Evolutionary conservation across 148 eudicot genomes (phyloP).

Genomic region (Arbutus unedo): DNA sequence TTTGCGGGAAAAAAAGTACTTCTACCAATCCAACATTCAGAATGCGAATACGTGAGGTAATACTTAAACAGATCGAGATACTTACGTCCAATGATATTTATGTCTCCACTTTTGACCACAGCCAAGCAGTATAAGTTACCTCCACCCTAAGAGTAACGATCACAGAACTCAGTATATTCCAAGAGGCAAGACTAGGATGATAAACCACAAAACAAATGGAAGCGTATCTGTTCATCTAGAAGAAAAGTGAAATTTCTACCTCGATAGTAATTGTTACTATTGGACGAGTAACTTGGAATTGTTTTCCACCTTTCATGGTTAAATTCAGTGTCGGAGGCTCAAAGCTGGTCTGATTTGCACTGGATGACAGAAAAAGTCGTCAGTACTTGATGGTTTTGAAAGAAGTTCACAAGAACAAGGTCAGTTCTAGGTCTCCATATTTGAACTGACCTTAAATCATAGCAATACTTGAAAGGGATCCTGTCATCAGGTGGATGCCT

Average conservation of each 20-base stretch:
- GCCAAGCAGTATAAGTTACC: slow-evolving; percentile 53
- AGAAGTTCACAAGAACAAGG: slow-evolving; percentile 4
- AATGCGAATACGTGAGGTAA: too few species aligned
- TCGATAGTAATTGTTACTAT: slow-evolving; percentile 14
- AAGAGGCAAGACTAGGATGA: neutral
- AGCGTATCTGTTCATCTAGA: neutral
- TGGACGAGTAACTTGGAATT: slow-evolving; percentile 42
- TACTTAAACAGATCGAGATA: slow-evolving; percentile 2
- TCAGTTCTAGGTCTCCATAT: neutral
- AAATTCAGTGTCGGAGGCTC: slow-evolving; percentile 45
- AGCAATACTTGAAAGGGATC: slow-evolving; percentile 56
- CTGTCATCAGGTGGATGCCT: slow-evolving; percentile 29
- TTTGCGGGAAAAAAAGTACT: neutral
- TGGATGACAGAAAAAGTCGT: slow-evolving; percentile 28
- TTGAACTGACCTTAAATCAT: slow-evolving; percentile 34
- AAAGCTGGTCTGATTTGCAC: slow-evolving; percentile 36
- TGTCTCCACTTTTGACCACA: slow-evolving; percentile 49
- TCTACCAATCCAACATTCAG: neutral
- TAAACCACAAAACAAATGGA: neutral
- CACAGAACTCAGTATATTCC: slow-evolving; percentile 8
- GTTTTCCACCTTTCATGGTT: slow-evolving; percentile 68
- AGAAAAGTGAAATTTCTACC: slow-evolving; percentile 27
- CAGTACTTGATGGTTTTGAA: neutral
- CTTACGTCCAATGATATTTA: slow-evolving; percentile 66
- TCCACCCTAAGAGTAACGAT: slow-evolving; percentile 31